Conservation (phyloP, 2,329 filamentous ascomycete genomes). For the Apiospora marii region DNA sequence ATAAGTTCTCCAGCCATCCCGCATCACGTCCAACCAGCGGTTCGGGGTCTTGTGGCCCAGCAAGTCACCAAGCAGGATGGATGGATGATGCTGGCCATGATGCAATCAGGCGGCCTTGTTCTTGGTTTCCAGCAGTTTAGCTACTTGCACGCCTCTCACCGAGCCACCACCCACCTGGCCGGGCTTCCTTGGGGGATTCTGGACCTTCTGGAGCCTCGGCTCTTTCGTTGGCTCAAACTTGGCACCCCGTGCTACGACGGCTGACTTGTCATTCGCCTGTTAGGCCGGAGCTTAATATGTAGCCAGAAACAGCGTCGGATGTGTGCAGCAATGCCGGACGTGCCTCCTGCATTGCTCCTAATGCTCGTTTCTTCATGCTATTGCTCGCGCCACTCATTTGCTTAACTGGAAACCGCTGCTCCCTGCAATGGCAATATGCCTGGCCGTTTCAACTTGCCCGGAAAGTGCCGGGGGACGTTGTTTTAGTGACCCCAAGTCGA, state of each 20-base stretch:
- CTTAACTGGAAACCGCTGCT: not conserved
- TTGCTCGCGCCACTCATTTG: constrained; percentile 1
- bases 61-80: constrained; percentile 18
- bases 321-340: constrained; percentile 16
- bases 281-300: constrained; percentile 1
- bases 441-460: constrained; percentile 13
- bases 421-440: not conserved
- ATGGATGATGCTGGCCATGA: constrained; percentile 12
- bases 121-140: not conserved
- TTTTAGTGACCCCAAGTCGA: not conserved
- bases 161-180: not conserved
- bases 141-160: not conserved
- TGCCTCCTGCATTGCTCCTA: constrained; percentile 6
- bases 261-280: constrained; percentile 20
- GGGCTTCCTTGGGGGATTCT: constrained; percentile 17
- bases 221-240: not conserved
- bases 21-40: constrained; percentile 1
- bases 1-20: not conserved
- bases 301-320: constrained; percentile 10
- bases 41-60: constrained; percentile 17
- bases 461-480: constrained; percentile 19
- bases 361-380: constrained; percentile 4
- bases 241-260: constrained; percentile 7
- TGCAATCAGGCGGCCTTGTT: constrained; percentile 9
- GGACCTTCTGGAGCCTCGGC: not conserved